Conservation (phyloP, 225 moss, liverwort and hornwort species). For the Sphagnum tenellum region DNA sequence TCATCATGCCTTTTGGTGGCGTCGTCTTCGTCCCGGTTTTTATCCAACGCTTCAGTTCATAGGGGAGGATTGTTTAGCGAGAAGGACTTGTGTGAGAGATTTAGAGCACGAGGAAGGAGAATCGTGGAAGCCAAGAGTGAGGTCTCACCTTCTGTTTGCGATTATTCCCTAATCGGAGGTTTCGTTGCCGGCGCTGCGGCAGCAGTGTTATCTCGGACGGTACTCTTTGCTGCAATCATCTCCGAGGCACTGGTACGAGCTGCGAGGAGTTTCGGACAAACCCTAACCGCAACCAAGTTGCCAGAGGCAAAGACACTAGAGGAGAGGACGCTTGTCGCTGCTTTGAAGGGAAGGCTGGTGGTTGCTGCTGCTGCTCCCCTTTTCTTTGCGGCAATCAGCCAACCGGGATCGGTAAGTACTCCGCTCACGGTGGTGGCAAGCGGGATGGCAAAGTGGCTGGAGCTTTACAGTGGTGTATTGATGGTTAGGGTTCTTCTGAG, state of each 20-base stretch:
- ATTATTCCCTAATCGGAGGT: neutral
- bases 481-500: slow-evolving; percentile 97
- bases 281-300: slow-evolving; percentile 25
- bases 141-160: neutral
- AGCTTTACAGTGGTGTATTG: slow-evolving; percentile 94
- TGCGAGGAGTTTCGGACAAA: slow-evolving; percentile 3
- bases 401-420: slow-evolving; percentile 74
- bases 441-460: slow-evolving; percentile 99
- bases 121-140: neutral
- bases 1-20: no score
- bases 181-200: neutral
- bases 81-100: neutral
- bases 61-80: neutral
- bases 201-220: slow-evolving; percentile 14
- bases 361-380: slow-evolving; percentile 64
- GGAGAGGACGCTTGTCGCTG: slow-evolving; percentile 59
- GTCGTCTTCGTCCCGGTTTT: no score
- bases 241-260: slow-evolving; percentile 20
- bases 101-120: neutral
- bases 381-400: slow-evolving; percentile 68
- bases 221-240: slow-evolving; percentile 18
- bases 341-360: slow-evolving; percentile 75
- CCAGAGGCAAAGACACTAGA: slow-evolving; percentile 25
- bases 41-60: neutral
- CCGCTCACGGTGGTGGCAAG: slow-evolving; percentile 95